A percentile compares a stretch with the other conserved stretches of the same genome.
Evolutionary conservation across 306 rosid species (phyloP).

Genomic region (Styphnolobium japonicum): DNA sequence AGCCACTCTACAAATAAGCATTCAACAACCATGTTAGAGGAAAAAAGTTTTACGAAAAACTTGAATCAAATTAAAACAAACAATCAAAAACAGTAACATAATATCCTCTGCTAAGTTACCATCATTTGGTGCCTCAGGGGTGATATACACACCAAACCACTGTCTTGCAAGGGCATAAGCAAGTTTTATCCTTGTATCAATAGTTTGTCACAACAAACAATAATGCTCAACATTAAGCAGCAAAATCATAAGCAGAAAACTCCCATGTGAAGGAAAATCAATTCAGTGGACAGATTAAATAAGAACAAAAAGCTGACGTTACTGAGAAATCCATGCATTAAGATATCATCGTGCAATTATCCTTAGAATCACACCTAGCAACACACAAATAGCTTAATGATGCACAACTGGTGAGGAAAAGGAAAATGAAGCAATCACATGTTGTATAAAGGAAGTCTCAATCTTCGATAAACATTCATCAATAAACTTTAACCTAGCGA

Average conservation of each 20-base stretch:
- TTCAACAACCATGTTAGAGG: slow-evolving; percentile 27
- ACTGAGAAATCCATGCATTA: background rate
- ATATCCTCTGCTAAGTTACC: slow-evolving; percentile 48
- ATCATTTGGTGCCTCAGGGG: slow-evolving; percentile 83
- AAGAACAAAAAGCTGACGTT: background rate
- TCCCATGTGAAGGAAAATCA: background rate
- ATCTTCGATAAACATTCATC: background rate
- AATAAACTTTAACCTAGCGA: background rate
- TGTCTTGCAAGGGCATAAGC: slow-evolving; percentile 91
- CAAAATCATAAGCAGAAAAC: background rate
- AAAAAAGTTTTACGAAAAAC: slow-evolving; percentile 5
- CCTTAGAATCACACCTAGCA: background rate
- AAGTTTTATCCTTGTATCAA: slow-evolving; percentile 85
- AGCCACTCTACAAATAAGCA: slow-evolving; percentile 78
- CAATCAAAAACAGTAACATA: background rate
- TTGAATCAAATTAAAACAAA: background rate
- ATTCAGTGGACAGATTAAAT: background rate
- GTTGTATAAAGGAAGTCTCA: background rate
- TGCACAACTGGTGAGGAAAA: background rate
- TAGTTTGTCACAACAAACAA: slow-evolving; percentile 61
- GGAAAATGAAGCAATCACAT: background rate
- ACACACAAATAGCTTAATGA: background rate
- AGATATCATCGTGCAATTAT: background rate
- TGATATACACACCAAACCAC: slow-evolving; percentile 96
- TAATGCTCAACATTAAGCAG: slow-evolving; percentile 15